phyloP scores from a whole-genome alignment of 2,329 filamentous ascomycete species.

The Diatrype stigma region DNA sequence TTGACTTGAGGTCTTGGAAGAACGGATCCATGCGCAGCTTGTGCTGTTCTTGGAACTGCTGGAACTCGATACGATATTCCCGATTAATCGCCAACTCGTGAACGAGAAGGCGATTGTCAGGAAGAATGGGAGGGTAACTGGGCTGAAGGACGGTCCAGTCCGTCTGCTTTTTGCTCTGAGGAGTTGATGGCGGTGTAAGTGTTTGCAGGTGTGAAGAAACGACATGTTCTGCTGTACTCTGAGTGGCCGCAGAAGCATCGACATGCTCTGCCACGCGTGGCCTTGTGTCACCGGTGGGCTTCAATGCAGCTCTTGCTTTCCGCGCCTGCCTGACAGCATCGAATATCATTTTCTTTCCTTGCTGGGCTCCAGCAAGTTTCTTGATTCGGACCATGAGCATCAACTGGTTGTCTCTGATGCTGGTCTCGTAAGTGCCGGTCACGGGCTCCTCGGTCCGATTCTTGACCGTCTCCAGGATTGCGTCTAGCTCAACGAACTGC shows the following conservation, averaged over 20 bases:
- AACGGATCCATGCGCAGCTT: conserved; percentile 43
- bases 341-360: conserved; percentile 68
- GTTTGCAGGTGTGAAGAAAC: conserved; percentile 42
- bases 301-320: conserved; percentile 59
- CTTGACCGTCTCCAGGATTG: conserved; percentile 79
- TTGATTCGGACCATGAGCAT: conserved; percentile 77
- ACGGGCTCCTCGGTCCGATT: conserved; percentile 70
- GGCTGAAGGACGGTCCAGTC: conserved; percentile 33
- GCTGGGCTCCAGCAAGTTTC: conserved; percentile 66
- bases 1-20: conserved; percentile 57
- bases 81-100: conserved; percentile 79
- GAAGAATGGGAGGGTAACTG: conserved; percentile 53
- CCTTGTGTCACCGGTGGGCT: conserved; percentile 64
- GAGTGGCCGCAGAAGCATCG: conserved; percentile 33
- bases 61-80: conserved; percentile 66
- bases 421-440: conserved; percentile 71
- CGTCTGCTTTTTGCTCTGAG: conserved; percentile 35
- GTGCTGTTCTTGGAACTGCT: conserved; percentile 56
- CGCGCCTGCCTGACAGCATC: conserved; percentile 71
- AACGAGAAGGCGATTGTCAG: conserved; percentile 69
- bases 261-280: conserved; percentile 58
- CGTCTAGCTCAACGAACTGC: conserved; percentile 79
- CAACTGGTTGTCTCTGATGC: conserved; percentile 76
- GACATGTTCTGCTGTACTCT: conserved; percentile 35
- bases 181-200: conserved; percentile 51